These are phyloP conservation scores for Ogataea zsoltii DNA, from an alignment of 805 yeast species.

Conservation along the genomic window DNA sequence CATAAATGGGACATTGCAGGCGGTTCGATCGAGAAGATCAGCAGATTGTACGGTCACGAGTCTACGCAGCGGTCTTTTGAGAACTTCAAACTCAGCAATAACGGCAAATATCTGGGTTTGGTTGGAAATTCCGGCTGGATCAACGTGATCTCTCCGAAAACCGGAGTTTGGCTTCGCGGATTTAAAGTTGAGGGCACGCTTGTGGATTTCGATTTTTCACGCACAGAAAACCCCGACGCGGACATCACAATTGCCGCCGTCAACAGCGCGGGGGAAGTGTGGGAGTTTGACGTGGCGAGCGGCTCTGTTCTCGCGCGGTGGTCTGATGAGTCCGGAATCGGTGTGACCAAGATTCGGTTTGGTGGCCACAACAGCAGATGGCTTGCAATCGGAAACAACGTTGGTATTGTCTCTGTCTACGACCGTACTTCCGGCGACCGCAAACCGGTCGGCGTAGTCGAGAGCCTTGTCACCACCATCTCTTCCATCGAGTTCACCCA, in stretches of 20 bases:
- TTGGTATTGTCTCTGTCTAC: slow-evolving; percentile 88
- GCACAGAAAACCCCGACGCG: slow-evolving; percentile 32
- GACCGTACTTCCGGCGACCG: slow-evolving; percentile 44
- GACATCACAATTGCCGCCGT: slow-evolving; percentile 50
- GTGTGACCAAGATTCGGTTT: slow-evolving; percentile 72
- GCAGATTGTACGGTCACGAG: slow-evolving; percentile 91
- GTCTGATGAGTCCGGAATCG: slow-evolving; percentile 85
- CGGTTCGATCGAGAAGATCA: slow-evolving; percentile 74
- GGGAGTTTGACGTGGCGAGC: slow-evolving; percentile 70
- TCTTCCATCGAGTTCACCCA: slow-evolving; percentile 71
- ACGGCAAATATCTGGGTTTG: slow-evolving; percentile 72
- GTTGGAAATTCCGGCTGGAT: slow-evolving; percentile 91
- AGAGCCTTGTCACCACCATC: slow-evolving; percentile 79
- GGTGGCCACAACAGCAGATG: slow-evolving; percentile 74
- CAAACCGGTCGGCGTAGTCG: slow-evolving; percentile 65
- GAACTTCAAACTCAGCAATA: slow-evolving; percentile 72
- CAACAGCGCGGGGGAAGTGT: slow-evolving; percentile 81
- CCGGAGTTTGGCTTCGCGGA: slow-evolving; percentile 86
- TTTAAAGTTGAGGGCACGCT: slow-evolving; percentile 87
- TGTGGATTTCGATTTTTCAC: slow-evolving; percentile 74
- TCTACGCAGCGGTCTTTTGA: slow-evolving; percentile 84
- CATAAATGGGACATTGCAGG: slow-evolving; percentile 79
- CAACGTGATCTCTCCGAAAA: slow-evolving; percentile 69
- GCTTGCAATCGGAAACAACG: slow-evolving; percentile 85
- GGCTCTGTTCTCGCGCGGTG: slow-evolving; percentile 63